A percentile compares a stretch with the other conserved stretches of the same genome.
phyloP scores from a whole-genome alignment of 768 basidiomycete genomes.

The Pleurotus eryngii region DNA sequence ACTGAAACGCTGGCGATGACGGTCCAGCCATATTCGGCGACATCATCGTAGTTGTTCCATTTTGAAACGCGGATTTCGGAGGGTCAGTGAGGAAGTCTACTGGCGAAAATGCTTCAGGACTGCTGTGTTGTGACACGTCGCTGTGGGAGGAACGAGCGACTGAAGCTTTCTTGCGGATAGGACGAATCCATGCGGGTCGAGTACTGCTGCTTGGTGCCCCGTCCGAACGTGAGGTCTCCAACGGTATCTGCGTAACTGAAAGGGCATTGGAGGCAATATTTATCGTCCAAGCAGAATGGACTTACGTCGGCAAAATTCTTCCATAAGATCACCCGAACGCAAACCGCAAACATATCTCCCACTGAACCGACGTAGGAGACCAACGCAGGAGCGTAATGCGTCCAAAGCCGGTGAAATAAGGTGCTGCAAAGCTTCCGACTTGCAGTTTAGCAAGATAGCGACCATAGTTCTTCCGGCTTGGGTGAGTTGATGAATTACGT shows the following conservation, averaged over 20 bases:
- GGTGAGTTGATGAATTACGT: slow-evolving; percentile 93
- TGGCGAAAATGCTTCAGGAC: slow-evolving; percentile 65
- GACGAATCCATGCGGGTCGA: slow-evolving; percentile 86
- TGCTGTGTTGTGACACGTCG: slow-evolving; percentile 47
- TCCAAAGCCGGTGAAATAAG: slow-evolving; percentile 82
- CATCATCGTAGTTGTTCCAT: neutral
- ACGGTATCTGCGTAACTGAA: slow-evolving; percentile 80
- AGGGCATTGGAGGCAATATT: slow-evolving; percentile 4
- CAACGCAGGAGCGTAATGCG: slow-evolving; percentile 83
- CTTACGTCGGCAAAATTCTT: slow-evolving; percentile 88
- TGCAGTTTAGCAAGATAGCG: slow-evolving; percentile 84
- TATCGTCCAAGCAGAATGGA: slow-evolving; percentile 12
- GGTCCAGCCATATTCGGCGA: slow-evolving; percentile 3
- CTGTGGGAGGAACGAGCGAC: slow-evolving; percentile 41
- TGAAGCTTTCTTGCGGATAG: slow-evolving; percentile 74
- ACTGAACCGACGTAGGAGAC: slow-evolving; percentile 83
- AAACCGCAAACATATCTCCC: slow-evolving; percentile 91
- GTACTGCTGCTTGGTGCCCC: slow-evolving; percentile 35
- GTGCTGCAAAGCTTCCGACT: slow-evolving; percentile 70
- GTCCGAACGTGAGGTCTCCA: slow-evolving; percentile 60
- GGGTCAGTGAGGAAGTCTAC: slow-evolving; percentile 62
- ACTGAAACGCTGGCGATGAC: neutral
- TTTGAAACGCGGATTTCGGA: slow-evolving; percentile 23
- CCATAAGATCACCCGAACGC: slow-evolving; percentile 88
- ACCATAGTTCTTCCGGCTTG: slow-evolving; percentile 91